Conservation (phyloP, 768 basidiomycete species). For the Myochromella boudieri region DNA sequence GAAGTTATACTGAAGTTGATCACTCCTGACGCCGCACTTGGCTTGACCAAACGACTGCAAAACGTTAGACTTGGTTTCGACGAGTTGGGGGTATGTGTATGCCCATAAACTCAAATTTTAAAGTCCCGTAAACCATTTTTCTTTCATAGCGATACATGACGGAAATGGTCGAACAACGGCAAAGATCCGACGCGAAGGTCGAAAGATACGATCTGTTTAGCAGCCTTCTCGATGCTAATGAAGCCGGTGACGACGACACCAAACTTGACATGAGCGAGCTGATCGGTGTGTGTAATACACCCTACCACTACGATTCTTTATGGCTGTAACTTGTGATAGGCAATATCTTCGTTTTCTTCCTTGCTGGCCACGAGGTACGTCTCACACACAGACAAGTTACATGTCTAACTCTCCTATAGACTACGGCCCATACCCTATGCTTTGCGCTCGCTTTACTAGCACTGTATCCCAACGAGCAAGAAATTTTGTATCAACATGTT, state of each 20-base stretch:
- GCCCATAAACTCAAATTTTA: background rate
- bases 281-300: conserved; percentile 30
- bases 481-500: conserved; percentile 40
- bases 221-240: conserved; percentile 50
- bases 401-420: conserved; percentile 16
- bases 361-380: conserved; percentile 61
- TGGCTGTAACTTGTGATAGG: conserved; percentile 22
- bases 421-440: conserved; percentile 37
- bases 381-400: background rate
- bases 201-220: conserved; percentile 54
- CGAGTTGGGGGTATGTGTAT: conserved; percentile 40
- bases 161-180: conserved; percentile 53
- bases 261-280: conserved; percentile 45
- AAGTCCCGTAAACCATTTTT: background rate
- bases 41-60: conserved; percentile 32
- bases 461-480: conserved; percentile 41
- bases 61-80: conserved; percentile 35
- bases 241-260: conserved; percentile 29
- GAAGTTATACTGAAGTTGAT: conserved; percentile 36
- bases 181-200: conserved; percentile 30
- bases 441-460: conserved; percentile 42
- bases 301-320: background rate
- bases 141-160: conserved; percentile 40
- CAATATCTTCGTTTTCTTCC: conserved; percentile 49
- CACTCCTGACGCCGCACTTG: conserved; percentile 39